A percentile compares a stretch with the other conserved stretches of the same genome.
These are phyloP conservation scores for Aspergillus diversus DNA, from an alignment of 495 filamentous ascomycete species.

Conservation along the genomic window DNA sequence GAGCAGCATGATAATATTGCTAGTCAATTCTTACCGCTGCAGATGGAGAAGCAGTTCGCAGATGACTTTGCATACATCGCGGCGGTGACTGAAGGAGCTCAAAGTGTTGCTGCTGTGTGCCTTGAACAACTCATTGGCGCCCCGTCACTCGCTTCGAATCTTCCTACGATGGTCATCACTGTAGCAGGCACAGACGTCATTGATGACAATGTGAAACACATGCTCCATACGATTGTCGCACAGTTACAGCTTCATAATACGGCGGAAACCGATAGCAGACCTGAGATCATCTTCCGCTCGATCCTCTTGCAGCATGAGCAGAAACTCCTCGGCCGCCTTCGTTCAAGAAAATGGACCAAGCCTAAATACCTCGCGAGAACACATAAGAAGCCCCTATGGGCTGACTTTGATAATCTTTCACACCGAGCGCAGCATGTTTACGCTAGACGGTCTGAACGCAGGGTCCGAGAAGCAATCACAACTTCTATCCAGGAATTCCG, in stretches of 20 bases:
- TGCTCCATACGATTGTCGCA: constrained; percentile 6
- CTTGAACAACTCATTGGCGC: constrained; percentile 10
- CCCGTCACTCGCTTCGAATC: not conserved
- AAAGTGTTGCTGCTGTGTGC: constrained; percentile 14
- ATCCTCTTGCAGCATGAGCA: constrained; percentile 15
- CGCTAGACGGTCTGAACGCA: constrained; percentile 4
- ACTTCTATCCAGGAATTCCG: constrained; percentile 9
- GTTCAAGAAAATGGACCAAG: constrained; percentile 15
- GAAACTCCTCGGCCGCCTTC: constrained; percentile 16
- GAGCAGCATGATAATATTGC: not conserved
- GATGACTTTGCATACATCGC: constrained; percentile 15
- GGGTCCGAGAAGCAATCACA: constrained; percentile 9
- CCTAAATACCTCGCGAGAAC: constrained; percentile 12
- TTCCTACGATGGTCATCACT: constrained; percentile 9
- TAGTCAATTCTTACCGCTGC: constrained; percentile 5
- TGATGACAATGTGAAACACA: constrained; percentile 8
- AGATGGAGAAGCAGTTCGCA: constrained; percentile 8
- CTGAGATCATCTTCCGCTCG: constrained; percentile 10
- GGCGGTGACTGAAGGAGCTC: constrained; percentile 14
- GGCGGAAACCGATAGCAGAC: not conserved
- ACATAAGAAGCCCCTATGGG: constrained; percentile 14
- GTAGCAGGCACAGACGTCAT: constrained; percentile 14
- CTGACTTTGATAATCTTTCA: constrained; percentile 13
- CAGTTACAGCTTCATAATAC: constrained; percentile 11
- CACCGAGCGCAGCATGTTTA: constrained; percentile 13